These are phyloP conservation scores for Chlorella sorokiniana DNA, from an alignment of 139 green algal species.

Conservation along the genomic window DNA sequence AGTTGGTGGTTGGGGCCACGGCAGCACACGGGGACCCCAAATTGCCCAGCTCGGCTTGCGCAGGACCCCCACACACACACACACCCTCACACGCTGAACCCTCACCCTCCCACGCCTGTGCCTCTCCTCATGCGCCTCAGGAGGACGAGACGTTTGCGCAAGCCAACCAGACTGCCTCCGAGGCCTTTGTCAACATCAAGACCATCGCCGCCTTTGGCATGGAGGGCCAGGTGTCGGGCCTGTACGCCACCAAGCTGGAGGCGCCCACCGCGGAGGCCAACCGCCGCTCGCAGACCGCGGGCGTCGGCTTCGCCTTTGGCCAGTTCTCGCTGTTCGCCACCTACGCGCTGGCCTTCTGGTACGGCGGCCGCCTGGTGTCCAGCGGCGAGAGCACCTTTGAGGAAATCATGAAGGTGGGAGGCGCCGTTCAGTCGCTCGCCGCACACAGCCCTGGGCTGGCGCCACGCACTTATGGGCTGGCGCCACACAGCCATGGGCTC, in stretches of 20 bases:
- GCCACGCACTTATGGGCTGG: too few relatives aligned
- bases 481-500: too few relatives aligned
- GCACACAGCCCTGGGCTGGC: too few relatives aligned
- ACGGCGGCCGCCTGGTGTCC: constrained; percentile 53
- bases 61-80: background rate
- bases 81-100: background rate
- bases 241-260: constrained; percentile 46
- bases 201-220: constrained; percentile 76
- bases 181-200: constrained; percentile 74
- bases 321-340: constrained; percentile 71
- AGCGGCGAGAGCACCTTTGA: constrained; percentile 57
- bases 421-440: background rate
- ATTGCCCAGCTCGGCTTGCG: too few relatives aligned
- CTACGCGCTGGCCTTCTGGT: constrained; percentile 77
- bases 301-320: constrained; percentile 59
- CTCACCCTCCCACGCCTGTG: background rate
- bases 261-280: constrained; percentile 40
- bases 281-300: constrained; percentile 15
- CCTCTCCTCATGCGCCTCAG: background rate
- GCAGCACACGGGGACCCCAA: too few relatives aligned
- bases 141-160: constrained; percentile 62
- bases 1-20: too few relatives aligned
- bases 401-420: constrained; percentile 68
- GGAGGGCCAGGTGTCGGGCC: constrained; percentile 46
- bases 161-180: constrained; percentile 73